Evolutionary conservation across 106 monocot species (phyloP).

Genomic region (Platanthera guangdongensis): DNA sequence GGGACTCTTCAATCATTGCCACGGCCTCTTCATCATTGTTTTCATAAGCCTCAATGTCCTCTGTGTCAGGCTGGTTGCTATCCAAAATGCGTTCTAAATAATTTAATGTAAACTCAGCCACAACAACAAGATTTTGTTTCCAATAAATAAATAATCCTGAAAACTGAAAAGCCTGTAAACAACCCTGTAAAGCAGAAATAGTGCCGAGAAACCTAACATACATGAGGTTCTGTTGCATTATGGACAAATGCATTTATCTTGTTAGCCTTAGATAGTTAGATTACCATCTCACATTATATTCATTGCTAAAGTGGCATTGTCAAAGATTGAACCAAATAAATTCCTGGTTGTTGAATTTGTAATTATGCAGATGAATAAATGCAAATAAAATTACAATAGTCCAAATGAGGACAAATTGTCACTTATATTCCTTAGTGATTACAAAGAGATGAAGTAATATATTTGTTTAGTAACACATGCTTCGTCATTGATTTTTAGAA

Average conservation of each 20-base stretch:
- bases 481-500: neutral
- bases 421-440: neutral
- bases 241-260: neutral
- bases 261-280: neutral
- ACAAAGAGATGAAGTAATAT: neutral
- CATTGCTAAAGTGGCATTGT: neutral
- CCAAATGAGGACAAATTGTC: neutral
- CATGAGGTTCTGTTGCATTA: neutral
- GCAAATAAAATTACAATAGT: neutral
- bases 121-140: constrained; percentile 6
- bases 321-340: neutral
- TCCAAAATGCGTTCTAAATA: constrained; percentile 11
- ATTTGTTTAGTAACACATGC: neutral
- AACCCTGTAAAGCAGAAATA: neutral
- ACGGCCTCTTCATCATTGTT: constrained; percentile 21
- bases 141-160: neutral
- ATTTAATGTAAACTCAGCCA: constrained; percentile 14
- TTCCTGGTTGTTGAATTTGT: neutral
- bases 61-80: constrained; percentile 16
- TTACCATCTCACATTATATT: neutral
- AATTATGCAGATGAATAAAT: neutral
- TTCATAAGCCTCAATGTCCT: constrained; percentile 16
- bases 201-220: neutral
- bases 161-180: neutral
- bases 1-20: constrained; percentile 22